These are phyloP conservation scores for Trametes pubescens DNA, from an alignment of 1,284 basidiomycete species.

Conservation along the genomic window DNA sequence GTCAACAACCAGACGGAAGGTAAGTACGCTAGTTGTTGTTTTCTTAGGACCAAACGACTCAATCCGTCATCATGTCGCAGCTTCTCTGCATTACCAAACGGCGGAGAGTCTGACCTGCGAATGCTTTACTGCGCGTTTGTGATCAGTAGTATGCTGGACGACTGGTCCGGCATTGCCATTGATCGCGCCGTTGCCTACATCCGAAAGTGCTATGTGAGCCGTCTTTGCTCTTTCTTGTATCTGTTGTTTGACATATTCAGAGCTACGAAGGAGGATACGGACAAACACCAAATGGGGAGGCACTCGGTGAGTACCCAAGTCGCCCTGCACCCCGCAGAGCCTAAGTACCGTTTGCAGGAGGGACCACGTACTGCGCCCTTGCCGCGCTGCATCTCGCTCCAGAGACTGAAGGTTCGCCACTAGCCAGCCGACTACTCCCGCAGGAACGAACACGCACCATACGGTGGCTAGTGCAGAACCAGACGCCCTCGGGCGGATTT, in stretches of 20 bases:
- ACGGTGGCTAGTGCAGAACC: slow-evolving; percentile 83
- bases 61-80: slow-evolving; percentile 48
- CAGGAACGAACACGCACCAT: slow-evolving; percentile 62
- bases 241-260: slow-evolving; percentile 49
- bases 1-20: slow-evolving; percentile 87
- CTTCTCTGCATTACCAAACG: slow-evolving; percentile 77
- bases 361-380: slow-evolving; percentile 92
- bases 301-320: slow-evolving; percentile 66
- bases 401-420: slow-evolving; percentile 35
- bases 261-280: slow-evolving; percentile 95
- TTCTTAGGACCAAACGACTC: not conserved
- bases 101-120: slow-evolving; percentile 77
- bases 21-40: slow-evolving; percentile 47
- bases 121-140: slow-evolving; percentile 92
- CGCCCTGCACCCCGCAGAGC: not conserved
- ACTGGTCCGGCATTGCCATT: slow-evolving; percentile 80
- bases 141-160: slow-evolving; percentile 78
- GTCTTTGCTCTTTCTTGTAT: not conserved
- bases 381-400: slow-evolving; percentile 74
- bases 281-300: slow-evolving; percentile 83
- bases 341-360: slow-evolving; percentile 58
- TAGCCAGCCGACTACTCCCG: slow-evolving; percentile 44
- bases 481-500: slow-evolving; percentile 78
- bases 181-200: slow-evolving; percentile 70
- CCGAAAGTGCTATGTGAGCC: slow-evolving; percentile 70